Percentiles rank a stretch among this genome's conserved stretches.
Evolutionary conservation across 257 asterid genomes (phyloP).

Genomic region (Cinchona pubescens): DNA sequence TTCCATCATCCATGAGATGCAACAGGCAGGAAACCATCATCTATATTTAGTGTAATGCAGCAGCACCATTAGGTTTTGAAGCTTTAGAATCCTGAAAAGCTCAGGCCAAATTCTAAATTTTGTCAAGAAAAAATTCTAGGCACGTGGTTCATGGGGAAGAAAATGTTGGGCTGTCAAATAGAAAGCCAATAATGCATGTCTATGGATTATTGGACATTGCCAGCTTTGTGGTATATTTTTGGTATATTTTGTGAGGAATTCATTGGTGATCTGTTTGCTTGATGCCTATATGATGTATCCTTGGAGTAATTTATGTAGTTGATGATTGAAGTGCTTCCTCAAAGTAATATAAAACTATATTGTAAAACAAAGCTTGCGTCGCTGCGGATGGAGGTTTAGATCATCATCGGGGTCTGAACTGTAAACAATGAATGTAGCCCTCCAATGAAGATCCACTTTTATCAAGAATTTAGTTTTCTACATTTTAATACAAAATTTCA

Average conservation of each 20-base stretch:
- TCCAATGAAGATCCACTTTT: constrained; percentile 8
- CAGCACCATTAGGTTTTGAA: background rate
- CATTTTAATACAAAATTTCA: constrained; percentile 17
- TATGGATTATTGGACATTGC: background rate
- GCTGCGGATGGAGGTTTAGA: background rate
- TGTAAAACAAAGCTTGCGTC: constrained; percentile 13
- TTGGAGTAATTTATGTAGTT: background rate
- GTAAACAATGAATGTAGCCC: constrained; percentile 38
- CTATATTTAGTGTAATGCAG: background rate
- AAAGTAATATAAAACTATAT: background rate
- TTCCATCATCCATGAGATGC: background rate
- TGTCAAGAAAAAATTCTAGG: background rate
- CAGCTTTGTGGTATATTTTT: background rate
- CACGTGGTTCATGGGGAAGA: background rate
- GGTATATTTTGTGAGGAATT: background rate
- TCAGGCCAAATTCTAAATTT: constrained; percentile 1
- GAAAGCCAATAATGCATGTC: background rate
- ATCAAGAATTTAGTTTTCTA: constrained; percentile 6
- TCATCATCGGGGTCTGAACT: constrained; percentile 27
- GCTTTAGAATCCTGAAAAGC: background rate
- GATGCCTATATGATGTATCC: too few species aligned
- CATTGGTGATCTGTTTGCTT: background rate
- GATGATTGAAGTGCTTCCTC: background rate
- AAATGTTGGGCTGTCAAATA: background rate
- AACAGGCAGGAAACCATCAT: background rate